Evolutionary conservation across 176 grass and related monocot species (phyloP).

Genomic region (Guadua angustifolia): DNA sequence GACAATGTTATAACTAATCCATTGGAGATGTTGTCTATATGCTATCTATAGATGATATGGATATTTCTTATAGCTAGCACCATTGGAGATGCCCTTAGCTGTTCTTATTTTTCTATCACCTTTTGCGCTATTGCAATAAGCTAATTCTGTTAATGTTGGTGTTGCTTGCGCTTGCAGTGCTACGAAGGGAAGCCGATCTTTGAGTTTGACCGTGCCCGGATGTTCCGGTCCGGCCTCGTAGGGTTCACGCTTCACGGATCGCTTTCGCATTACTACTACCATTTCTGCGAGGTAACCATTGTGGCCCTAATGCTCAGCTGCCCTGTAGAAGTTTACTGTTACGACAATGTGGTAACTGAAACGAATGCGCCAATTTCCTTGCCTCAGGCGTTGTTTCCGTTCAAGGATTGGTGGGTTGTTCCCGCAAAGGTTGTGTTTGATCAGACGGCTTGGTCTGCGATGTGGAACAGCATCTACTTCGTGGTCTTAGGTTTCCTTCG

Average conservation of each 20-base stretch:
- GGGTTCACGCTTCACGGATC: constrained; percentile 95
- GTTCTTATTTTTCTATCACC: neutral
- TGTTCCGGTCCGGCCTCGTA: constrained; percentile 88
- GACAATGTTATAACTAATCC: too few species aligned
- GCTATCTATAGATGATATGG: too few species aligned
- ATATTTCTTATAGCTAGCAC: too few species aligned
- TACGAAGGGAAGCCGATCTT: constrained; percentile 90
- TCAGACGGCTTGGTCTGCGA: constrained; percentile 81
- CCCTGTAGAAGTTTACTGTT: neutral
- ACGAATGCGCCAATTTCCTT: neutral
- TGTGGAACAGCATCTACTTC: constrained; percentile 98
- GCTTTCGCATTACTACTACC: constrained; percentile 95
- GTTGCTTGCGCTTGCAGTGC: constrained; percentile 54
- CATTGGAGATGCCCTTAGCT: too few species aligned
- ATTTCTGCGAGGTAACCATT: constrained; percentile 76
- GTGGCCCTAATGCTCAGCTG: neutral
- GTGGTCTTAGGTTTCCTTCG: constrained; percentile 78
- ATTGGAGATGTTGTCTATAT: too few species aligned
- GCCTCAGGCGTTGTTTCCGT: constrained; percentile 77
- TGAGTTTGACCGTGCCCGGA: constrained; percentile 84
- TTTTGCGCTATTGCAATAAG: neutral
- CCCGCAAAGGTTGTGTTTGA: constrained; percentile 90
- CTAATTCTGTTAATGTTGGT: neutral
- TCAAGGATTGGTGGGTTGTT: constrained; percentile 95
- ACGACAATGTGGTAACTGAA: constrained; percentile 11